Evolutionary conservation across 1,284 basidiomycete species (phyloP), one percentile per base, ranked within the genome.

Genomic region (Cryptococcus sp.): DNA sequence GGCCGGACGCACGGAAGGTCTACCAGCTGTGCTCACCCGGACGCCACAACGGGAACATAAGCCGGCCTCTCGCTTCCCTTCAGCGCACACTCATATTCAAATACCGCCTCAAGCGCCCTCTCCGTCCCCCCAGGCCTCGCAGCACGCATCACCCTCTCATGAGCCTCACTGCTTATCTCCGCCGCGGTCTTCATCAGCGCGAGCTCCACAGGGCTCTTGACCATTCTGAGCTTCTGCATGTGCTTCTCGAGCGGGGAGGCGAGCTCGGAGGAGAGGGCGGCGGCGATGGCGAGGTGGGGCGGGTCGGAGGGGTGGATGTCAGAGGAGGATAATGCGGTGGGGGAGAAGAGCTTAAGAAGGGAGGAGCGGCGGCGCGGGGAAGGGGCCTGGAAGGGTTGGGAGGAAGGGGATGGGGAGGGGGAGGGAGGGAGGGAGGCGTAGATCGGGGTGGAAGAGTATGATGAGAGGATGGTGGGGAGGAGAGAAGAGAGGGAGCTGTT

Each of bases 21-120:
- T 36, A 13, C 37, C 7, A n/a, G 18, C 23, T n/a, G 36, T 4
- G 69, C 83, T 65, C 71, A 89, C 88, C 93, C 93, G 2, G 89
- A 91, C 5, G 91, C 93, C 36, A 95, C 89, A 4, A 97, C 93
- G 16, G 94, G 94, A 0, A 97, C 92, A 70, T 97, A 97, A 12
- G 93, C 93, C 46, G 85, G 84, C 43, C 93, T 82, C 71, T 91
- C 86, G 20, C 89, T 82, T 15, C 92, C 92, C n/a, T 79, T 78
- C 46, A 89, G 78, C 4, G 85, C 82, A 70, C 90, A 93, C 0
- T 87, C 64, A 68, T 94, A 95, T 75, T 94, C 88, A 68, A 97
- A 96, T 70, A 91, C 87, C 9, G 91, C 88, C 0, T 86, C 89
- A 4, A 95, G 77, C 24, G 83, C 80, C 43, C 84, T 81, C 73